phyloP scores from a whole-genome alignment of 169 alveolate genomes.

The Plasmodium coatneyi region DNA sequence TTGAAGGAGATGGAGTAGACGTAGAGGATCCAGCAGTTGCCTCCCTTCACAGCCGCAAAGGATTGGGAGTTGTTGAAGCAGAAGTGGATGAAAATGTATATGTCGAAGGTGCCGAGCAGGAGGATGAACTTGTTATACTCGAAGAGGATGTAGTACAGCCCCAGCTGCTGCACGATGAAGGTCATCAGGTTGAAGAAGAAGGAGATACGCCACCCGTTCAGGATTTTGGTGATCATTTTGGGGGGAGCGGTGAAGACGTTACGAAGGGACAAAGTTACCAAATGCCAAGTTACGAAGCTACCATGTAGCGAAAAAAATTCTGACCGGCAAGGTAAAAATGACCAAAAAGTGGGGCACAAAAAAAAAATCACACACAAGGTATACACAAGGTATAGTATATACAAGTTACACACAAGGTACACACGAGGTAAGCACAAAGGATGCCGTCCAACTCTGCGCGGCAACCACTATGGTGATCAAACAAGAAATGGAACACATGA shows the following conservation, averaged over 20 bases:
- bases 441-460: background rate
- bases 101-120: constrained; percentile 78
- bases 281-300: background rate
- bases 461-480: background rate
- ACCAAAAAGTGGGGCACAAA: background rate
- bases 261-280: background rate
- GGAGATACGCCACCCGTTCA: constrained; percentile 81
- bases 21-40: constrained; percentile 84
- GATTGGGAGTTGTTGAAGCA: constrained; percentile 77
- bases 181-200: constrained; percentile 77
- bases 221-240: constrained; percentile 74
- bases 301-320: background rate
- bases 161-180: constrained; percentile 78
- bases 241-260: background rate
- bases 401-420: background rate
- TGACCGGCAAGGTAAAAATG: background rate
- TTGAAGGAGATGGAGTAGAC: constrained; percentile 81
- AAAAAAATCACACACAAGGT: background rate
- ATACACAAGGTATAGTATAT: background rate
- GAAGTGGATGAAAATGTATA: constrained; percentile 78
- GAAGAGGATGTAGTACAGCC: constrained; percentile 81
- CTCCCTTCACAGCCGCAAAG: constrained; percentile 82
- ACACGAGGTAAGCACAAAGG: background rate
- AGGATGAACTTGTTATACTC: constrained; percentile 70
- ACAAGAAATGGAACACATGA: background rate